Base-by-base conservation (phyloP, 2,329 filamentous ascomycete species). In the Epichloe uncinata region DNA sequence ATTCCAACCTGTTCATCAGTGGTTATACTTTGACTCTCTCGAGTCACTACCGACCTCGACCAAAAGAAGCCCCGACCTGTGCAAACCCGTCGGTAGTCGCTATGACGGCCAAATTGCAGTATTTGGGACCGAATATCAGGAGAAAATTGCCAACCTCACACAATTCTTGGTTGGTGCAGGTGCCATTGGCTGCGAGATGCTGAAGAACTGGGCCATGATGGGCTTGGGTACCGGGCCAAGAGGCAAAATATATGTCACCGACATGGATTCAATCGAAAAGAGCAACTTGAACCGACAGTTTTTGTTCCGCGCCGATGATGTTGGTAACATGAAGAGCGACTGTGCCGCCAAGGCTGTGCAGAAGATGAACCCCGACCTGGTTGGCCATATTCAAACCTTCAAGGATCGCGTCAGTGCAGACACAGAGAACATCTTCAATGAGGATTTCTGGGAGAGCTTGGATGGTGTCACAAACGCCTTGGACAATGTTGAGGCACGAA, bases 181-280 rank as follows among this genome's bases (percentile, higher is more conserved):
- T 60, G 93, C 94, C 55, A 98, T 98, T 65, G 93, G 93, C 43
- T 98, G 93, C 63, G 93, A 98, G 65, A 98, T 97, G 85, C 73
- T 98, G 58, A 98, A 98, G 79, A 97, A 97, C 68, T 98, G 93
- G 90, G 91, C 94, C 36, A 94, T 98, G 90, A 95, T 97, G 66
- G 93, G 93, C 57, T 74, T 98, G 33, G 91, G 85, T 42, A 87
- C 86, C 43, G 93, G 93, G 4, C 87, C 88, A 3, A 79, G 89
- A 45, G 93, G 93, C 60, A 85, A 85, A 67, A 94, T 98, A 61
- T 87, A 74, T 52, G 86, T 98, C 46, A 97, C 94, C 13, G 93
- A 98, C 65, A 97, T 95, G 82, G 93, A 98, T 63, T 90, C 90
- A 49, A 98, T 98, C 59, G 93, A 98, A 71, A 95, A 91, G 79